Evolutionary conservation across 179 eudicot genomes (phyloP), one percentile per base, ranked within the genome.

Genomic region (Amaranthus tricolor): DNA sequence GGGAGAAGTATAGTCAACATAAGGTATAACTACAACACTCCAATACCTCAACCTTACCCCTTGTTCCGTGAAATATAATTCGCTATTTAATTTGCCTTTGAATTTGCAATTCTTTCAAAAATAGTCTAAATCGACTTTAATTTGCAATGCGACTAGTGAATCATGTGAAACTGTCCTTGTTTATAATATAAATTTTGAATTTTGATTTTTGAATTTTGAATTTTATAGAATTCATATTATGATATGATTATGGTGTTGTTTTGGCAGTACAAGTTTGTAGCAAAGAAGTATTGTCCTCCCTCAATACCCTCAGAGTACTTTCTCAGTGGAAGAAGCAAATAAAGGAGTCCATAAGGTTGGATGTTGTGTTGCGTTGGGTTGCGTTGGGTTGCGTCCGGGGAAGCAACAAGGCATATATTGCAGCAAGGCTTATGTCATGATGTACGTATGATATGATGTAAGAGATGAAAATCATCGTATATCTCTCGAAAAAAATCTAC

Each of bases 241-340:
- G 14, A 44, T 1, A 6, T 13, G 14, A 40, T 40, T 11, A 0
- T 31, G 12, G 67, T 5, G 15, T 56, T 83, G 77, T 14, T 9
- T 48, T 31, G 79, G n/a, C 96, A 93, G 98, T 93, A 93, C 85
- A 93, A 93, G 73, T 89, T 86, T 78, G 96, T 87, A 61, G 96
- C 98, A 7, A 91, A 88, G 90, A 93, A 89, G 83, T 77, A 79
- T 74, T 91, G 96, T 69, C 96, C 96, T 62, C 85, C 92, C n/a
- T 75, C 90, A 8, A 85, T 93, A 77, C 96, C 98, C 72, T 65
- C 66, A 61, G 96, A 93, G 77, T 88, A 77, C 72, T 91, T 93
- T 81, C 70, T 81, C 63, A 70, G 84, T 70, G 47, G 74, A 10
- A 81, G 86, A 82, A 78, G 87, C 74, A 81, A 68, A 66, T 71